phyloP scores from a whole-genome alignment of 2,329 filamentous ascomycete species.

The Bipolaris victoriae region DNA sequence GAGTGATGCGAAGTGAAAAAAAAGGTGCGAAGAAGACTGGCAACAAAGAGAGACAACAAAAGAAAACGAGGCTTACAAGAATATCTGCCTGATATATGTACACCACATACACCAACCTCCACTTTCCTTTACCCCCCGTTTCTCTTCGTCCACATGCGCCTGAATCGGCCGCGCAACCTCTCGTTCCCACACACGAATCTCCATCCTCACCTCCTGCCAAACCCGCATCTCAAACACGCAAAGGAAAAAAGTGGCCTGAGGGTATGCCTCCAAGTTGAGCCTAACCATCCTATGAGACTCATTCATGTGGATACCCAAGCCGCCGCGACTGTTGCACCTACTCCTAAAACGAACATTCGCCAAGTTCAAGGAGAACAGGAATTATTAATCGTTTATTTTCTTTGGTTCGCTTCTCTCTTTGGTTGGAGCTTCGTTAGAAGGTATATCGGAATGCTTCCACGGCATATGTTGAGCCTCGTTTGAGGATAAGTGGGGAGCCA shows the following conservation, averaged over 20 bases:
- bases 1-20: conserved; percentile 24
- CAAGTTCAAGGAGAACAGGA: background rate
- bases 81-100: background rate
- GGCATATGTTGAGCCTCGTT: conserved; percentile 26
- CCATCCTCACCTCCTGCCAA: background rate
- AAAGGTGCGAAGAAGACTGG: background rate
- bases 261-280: conserved; percentile 13
- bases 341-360: conserved; percentile 18
- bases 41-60: background rate
- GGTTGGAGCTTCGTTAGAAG: background rate
- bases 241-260: conserved; percentile 7
- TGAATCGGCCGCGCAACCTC: conserved; percentile 1
- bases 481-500: conserved; percentile 32
- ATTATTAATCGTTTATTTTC: too few species aligned
- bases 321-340: conserved; percentile 18
- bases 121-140: background rate
- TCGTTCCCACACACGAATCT: conserved; percentile 10
- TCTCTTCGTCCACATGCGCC: background rate
- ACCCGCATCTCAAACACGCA: conserved; percentile 8
- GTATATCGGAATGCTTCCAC: conserved; percentile 8
- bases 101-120: too few species aligned
- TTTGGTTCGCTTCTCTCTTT: too few species aligned
- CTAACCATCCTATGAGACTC: conserved; percentile 23
- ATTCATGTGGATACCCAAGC: conserved; percentile 21
- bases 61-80: conserved; percentile 2